A percentile compares a stretch with the other conserved stretches of the same genome.
Conservation (phyloP, 768 basidiomycete genomes). For the Russula foetens region DNA sequence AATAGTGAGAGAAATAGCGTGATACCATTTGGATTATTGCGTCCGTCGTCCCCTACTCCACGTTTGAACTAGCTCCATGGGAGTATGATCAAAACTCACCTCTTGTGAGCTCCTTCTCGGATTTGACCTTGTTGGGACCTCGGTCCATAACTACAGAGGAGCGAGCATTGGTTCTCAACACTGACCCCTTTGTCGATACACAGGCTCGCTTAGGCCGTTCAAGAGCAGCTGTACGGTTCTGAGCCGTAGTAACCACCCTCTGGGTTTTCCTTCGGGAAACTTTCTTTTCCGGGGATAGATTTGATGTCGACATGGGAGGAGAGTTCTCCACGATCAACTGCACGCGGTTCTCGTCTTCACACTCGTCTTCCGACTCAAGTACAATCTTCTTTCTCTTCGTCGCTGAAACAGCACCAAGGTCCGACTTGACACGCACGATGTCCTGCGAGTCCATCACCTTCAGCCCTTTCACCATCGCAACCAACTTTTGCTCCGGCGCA, state of each 20-base stretch:
- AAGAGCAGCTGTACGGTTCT: neutral
- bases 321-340: neutral
- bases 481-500: conserved; percentile 20
- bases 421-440: neutral
- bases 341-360: neutral
- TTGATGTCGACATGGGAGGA: neutral
- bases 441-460: conserved; percentile 16
- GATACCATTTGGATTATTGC: neutral
- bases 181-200: neutral
- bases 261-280: neutral
- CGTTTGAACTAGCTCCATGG: neutral
- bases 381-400: conserved; percentile 3
- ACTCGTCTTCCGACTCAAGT: conserved; percentile 8
- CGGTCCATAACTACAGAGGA: neutral
- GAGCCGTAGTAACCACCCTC: neutral
- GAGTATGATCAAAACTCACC: neutral
- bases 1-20: neutral
- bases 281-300: neutral
- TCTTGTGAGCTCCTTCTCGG: neutral
- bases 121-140: neutral
- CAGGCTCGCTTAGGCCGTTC: conserved; percentile 3
- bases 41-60: neutral
- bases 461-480: conserved; percentile 15
- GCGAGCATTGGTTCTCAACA: neutral
- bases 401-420: neutral